Percentiles rank a stretch among this genome's conserved stretches.
phyloP scores from a whole-genome alignment of 169 alveolate genomes.

The Plasmodium relictum region DNA sequence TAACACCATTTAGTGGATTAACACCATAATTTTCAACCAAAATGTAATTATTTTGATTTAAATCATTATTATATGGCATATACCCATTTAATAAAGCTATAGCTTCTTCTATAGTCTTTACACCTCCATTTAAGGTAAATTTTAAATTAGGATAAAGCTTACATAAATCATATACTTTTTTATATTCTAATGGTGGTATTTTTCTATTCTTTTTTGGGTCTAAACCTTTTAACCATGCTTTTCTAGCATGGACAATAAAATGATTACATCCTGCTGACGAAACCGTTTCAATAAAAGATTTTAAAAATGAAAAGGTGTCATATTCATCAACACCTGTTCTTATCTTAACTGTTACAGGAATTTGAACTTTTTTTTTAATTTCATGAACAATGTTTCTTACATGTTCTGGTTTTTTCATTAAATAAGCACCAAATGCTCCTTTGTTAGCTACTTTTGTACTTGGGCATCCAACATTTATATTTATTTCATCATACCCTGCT shows the following conservation, averaged over 20 bases:
- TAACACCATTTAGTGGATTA: constrained; percentile 85
- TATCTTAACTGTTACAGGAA: constrained; percentile 95
- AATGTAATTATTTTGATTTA: constrained; percentile 36
- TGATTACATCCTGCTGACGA: constrained; percentile 91
- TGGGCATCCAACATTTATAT: constrained; percentile 96
- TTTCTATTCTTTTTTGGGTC: constrained; percentile 95
- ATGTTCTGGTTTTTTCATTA: constrained; percentile 94
- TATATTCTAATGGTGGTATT: constrained; percentile 94
- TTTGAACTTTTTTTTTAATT: constrained; percentile 74
- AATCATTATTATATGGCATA: constrained; percentile 33
- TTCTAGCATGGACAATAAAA: constrained; percentile 96
- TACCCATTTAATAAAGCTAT: constrained; percentile 79
- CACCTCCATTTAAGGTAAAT: constrained; percentile 96
- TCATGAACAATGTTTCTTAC: constrained; percentile 90
- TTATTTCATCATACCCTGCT: constrained; percentile 95
- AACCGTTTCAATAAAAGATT: constrained; percentile 83
- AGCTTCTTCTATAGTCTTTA: constrained; percentile 84
- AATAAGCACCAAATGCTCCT: constrained; percentile 97
- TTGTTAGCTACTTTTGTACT: constrained; percentile 91
- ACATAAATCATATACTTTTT: constrained; percentile 91
- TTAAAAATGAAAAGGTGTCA: constrained; percentile 89
- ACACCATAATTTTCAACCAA: constrained; percentile 46
- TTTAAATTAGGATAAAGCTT: constrained; percentile 91
- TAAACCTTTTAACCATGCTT: constrained; percentile 95
- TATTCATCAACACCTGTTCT: constrained; percentile 96